A percentile compares a stretch with the other conserved stretches of the same genome.
These are phyloP conservation scores for Scheffersomyces lignosus DNA, from an alignment of 805 yeast species.

Conservation along the genomic window DNA sequence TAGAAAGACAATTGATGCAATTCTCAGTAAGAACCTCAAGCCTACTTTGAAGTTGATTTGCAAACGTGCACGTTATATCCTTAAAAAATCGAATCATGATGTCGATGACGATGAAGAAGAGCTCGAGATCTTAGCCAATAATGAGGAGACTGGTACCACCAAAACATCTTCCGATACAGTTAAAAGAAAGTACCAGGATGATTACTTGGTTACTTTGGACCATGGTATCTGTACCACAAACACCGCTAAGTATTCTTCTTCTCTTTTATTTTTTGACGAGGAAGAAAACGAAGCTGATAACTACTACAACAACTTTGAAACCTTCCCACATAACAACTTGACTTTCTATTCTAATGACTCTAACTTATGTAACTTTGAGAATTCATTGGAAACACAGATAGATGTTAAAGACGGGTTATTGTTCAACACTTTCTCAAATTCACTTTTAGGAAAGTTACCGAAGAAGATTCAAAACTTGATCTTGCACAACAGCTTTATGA, in stretches of 20 bases:
- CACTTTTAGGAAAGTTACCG: conserved; percentile 30
- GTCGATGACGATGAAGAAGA: conserved; percentile 11
- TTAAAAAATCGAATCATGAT: conserved; percentile 23
- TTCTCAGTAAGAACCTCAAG: conserved; percentile 23
- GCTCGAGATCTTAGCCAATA: too few species aligned
- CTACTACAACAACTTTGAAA: conserved; percentile 19
- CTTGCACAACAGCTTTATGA: conserved; percentile 26
- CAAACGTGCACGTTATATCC: conserved; percentile 30
- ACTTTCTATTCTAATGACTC: conserved; percentile 38
- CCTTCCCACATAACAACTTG: conserved; percentile 36
- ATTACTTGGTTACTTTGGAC: conserved; percentile 33
- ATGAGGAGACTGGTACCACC: conserved; percentile 4
- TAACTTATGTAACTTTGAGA: conserved; percentile 34
- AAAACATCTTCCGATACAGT: conserved; percentile 1
- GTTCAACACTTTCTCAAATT: conserved; percentile 18
- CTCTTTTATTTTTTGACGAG: conserved; percentile 9
- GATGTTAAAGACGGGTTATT: conserved; percentile 22
- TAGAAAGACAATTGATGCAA: conserved; percentile 27
- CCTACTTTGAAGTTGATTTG: conserved; percentile 32
- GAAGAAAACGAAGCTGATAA: conserved; percentile 1
- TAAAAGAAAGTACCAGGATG: conserved; percentile 24
- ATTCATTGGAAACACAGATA: conserved; percentile 26
- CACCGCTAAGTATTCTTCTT: conserved; percentile 7
- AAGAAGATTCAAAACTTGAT: conserved; percentile 35
- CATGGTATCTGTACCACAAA: conserved; percentile 35